phyloP scores from a whole-genome alignment of 306 rosid genomes.

The Mucuna pruriens region DNA sequence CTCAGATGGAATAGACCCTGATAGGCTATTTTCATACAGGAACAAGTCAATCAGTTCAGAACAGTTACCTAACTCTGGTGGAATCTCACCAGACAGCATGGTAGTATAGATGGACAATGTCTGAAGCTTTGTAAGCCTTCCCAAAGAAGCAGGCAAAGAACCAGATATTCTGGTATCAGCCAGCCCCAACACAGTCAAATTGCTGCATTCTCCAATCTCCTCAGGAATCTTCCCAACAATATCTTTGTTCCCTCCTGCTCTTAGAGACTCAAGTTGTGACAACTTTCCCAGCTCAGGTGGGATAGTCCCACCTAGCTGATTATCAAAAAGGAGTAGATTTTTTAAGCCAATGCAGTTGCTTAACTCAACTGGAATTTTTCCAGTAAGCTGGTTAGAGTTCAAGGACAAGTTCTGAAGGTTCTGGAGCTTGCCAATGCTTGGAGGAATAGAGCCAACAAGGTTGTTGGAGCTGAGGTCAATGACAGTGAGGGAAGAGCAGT shows the following conservation, averaged over 20 bases:
- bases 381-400: constrained; percentile 77
- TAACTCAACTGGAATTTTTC: constrained; percentile 74
- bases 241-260: constrained; percentile 89
- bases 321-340: constrained; percentile 65
- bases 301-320: constrained; percentile 60
- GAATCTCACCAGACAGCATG: constrained; percentile 91
- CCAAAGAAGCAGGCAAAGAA: constrained; percentile 76
- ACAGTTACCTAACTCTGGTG: constrained; percentile 86
- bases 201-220: constrained; percentile 73
- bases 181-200: constrained; percentile 75
- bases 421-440: constrained; percentile 57
- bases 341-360: constrained; percentile 55
- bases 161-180: constrained; percentile 84
- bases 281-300: constrained; percentile 64
- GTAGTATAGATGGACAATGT: constrained; percentile 87
- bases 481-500: constrained; percentile 50
- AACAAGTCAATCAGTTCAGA: constrained; percentile 83
- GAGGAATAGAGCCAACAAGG: constrained; percentile 75
- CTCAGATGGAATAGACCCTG: constrained; percentile 84
- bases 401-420: constrained; percentile 63
- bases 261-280: constrained; percentile 59
- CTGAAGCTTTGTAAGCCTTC: constrained; percentile 68
- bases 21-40: constrained; percentile 79
- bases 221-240: constrained; percentile 76
- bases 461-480: constrained; percentile 76